These are phyloP conservation scores for Fraxinus angustifolia DNA, from an alignment of 305 asterid genomes.

Conservation along the genomic window DNA sequence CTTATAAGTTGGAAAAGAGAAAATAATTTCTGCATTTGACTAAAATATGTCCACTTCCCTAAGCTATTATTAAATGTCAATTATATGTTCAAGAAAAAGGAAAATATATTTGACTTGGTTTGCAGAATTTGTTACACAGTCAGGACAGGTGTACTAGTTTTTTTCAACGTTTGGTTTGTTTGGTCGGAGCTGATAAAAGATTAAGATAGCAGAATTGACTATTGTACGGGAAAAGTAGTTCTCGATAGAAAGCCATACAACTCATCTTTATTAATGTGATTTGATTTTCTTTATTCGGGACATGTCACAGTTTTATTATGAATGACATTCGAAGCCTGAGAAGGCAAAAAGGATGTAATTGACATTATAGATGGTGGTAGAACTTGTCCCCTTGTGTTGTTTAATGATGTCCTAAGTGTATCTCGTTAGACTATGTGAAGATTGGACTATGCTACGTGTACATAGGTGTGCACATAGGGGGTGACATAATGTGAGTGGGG, in stretches of 20 bases:
- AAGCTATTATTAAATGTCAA: not conserved
- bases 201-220: not conserved
- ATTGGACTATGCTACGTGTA: too few relatives aligned
- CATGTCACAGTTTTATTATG: not conserved
- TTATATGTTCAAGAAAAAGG: not conserved
- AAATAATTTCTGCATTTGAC: conserved; percentile 20
- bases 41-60: not conserved
- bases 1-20: not conserved
- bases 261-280: not conserved
- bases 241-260: not conserved
- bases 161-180: not conserved
- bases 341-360: not conserved
- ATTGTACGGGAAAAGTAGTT: not conserved
- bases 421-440: not conserved
- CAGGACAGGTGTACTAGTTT: not conserved
- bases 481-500: too few relatives aligned
- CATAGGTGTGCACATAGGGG: too few relatives aligned
- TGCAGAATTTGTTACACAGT: not conserved
- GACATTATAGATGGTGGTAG: not conserved
- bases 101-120: not conserved
- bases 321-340: not conserved
- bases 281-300: not conserved
- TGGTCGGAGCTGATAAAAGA: not conserved
- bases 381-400: not conserved
- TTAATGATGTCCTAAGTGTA: not conserved